Evolutionary conservation across 1,284 basidiomycete genomes (phyloP).

Genomic region (Ceratobasidium sp.): DNA sequence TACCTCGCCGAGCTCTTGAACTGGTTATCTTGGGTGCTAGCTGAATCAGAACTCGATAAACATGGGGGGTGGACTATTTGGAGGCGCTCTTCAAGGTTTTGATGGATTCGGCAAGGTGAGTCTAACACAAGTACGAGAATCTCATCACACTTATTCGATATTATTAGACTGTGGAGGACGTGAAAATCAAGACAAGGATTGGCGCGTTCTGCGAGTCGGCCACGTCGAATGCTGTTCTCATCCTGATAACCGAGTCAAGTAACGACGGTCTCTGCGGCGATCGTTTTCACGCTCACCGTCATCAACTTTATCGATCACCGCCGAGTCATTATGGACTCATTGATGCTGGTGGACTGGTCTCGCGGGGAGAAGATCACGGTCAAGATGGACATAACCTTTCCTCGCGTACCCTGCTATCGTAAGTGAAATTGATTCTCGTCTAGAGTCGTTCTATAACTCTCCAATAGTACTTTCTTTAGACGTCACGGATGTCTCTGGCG

Average conservation of each 20-base stretch:
- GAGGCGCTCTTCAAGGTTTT: too few relatives aligned
- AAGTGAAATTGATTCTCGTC: slow-evolving; percentile 58
- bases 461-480: slow-evolving; percentile 90
- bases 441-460: background rate
- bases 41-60: slow-evolving; percentile 28
- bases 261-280: slow-evolving; percentile 90
- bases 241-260: slow-evolving; percentile 71
- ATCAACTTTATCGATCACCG: slow-evolving; percentile 98
- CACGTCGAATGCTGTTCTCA: too few relatives aligned
- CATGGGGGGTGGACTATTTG: slow-evolving; percentile 82
- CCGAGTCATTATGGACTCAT: slow-evolving; percentile 86
- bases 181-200: slow-evolving; percentile 95
- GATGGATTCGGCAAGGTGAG: too few relatives aligned
- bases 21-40: background rate
- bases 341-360: slow-evolving; percentile 91
- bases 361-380: slow-evolving; percentile 95
- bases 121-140: too few relatives aligned
- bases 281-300: slow-evolving; percentile 91
- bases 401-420: too few relatives aligned
- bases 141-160: background rate
- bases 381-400: slow-evolving; percentile 94
- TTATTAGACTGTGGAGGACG: slow-evolving; percentile 92
- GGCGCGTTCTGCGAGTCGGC: slow-evolving; percentile 91
- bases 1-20: background rate
- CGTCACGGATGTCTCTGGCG: slow-evolving; percentile 98